Conservation (phyloP, 1,284 basidiomycete species). For the Vanrija pseudolonga region DNA sequence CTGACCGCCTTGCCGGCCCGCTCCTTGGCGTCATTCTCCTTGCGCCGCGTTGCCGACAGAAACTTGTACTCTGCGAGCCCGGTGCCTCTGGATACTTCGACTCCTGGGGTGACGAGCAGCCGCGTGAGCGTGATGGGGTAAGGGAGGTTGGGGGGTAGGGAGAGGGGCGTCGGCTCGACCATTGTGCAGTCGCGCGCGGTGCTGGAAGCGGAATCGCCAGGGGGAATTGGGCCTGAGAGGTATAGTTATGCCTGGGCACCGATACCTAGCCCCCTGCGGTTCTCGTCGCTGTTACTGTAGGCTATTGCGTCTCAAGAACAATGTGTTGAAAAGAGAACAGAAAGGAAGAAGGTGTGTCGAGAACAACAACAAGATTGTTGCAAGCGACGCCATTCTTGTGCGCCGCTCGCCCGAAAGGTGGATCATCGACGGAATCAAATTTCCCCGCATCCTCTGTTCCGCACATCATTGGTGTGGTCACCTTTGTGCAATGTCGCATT, state of each 20-base stretch:
- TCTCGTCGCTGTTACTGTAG: background rate
- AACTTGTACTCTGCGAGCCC: slow-evolving; percentile 77
- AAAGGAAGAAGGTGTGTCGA: background rate
- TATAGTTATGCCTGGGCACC: no score
- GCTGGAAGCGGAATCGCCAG: background rate
- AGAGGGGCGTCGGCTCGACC: slow-evolving; percentile 40
- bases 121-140: slow-evolving; percentile 74
- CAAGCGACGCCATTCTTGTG: no score
- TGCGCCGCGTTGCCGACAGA: slow-evolving; percentile 30
- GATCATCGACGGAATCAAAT: background rate
- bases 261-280: no score
- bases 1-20: slow-evolving; percentile 16
- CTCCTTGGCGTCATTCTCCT: slow-evolving; percentile 15
- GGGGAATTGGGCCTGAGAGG: background rate
- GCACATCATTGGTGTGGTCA: no score
- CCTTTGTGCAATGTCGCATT: no score
- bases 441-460: no score
- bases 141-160: slow-evolving; percentile 64
- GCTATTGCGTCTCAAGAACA: no score
- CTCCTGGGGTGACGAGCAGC: slow-evolving; percentile 55
- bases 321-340: background rate
- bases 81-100: slow-evolving; percentile 61
- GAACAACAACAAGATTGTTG: no score
- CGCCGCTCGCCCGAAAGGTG: no score
- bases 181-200: slow-evolving; percentile 11